Conservation (phyloP, 768 basidiomycete genomes). For the Auricularia heimuer region DNA sequence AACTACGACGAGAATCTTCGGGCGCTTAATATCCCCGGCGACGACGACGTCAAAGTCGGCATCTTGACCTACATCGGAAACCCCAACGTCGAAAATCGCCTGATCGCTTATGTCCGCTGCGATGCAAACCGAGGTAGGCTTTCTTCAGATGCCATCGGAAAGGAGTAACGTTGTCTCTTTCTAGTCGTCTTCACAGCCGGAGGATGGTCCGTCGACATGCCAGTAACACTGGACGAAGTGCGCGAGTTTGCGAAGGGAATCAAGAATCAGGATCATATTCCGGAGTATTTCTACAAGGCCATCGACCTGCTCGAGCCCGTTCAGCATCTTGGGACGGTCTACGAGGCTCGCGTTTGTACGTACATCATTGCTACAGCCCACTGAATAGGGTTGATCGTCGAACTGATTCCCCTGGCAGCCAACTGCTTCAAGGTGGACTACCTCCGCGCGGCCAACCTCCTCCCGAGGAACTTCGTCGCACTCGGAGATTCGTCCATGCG, state of each 20-base stretch:
- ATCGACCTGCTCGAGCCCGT: slow-evolving; percentile 21
- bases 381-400: too few species aligned
- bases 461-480: too few species aligned
- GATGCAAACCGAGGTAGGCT: slow-evolving; percentile 6
- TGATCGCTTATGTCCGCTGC: not conserved
- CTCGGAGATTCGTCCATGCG: too few species aligned
- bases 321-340: slow-evolving; percentile 14
- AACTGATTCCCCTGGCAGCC: slow-evolving; percentile 11
- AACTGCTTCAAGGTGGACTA: slow-evolving; percentile 5
- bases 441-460: too few species aligned
- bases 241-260: not conserved
- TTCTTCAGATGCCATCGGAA: too few species aligned
- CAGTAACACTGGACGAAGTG: not conserved
- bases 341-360: not conserved
- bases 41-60: not conserved
- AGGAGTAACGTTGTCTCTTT: not conserved
- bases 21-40: slow-evolving; percentile 14
- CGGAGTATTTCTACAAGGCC: slow-evolving; percentile 19
- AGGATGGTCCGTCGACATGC: slow-evolving; percentile 1
- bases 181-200: not conserved
- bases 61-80: not conserved
- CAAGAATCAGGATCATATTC: slow-evolving; percentile 14
- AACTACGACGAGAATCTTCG: not conserved
- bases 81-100: not conserved
- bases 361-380: too few species aligned